A percentile compares a stretch with the other conserved stretches of the same genome.
Conservation (phyloP, 2,329 filamentous ascomycete genomes). For the Hirsutella minnesotensis region DNA sequence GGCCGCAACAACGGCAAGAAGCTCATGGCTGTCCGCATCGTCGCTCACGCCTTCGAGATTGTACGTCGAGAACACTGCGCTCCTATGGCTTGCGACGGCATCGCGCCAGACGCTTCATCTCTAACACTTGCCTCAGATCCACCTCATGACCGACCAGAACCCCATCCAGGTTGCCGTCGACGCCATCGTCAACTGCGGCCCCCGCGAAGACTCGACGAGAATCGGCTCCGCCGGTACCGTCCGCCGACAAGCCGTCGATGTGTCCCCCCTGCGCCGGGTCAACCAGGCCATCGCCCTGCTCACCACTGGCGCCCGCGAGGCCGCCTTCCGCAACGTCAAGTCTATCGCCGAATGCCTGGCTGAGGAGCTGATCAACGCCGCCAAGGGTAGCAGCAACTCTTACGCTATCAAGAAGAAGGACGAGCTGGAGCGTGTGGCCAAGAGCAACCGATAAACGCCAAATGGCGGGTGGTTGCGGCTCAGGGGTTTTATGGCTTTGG, state of each 20-base stretch:
- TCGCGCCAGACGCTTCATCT: not conserved
- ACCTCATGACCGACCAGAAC: constrained; percentile 99
- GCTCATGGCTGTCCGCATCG: constrained; percentile 99
- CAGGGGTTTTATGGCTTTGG: constrained; percentile 28
- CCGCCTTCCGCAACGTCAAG: constrained; percentile 99
- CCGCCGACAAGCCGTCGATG: constrained; percentile 99
- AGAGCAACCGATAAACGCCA: constrained; percentile 94
- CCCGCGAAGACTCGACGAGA: constrained; percentile 99
- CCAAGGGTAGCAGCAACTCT: constrained; percentile 99
- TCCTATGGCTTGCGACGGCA: not conserved
- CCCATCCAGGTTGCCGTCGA: constrained; percentile 99
- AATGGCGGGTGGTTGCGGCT: constrained; percentile 15
- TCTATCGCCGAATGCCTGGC: constrained; percentile 98
- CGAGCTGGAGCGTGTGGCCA: constrained; percentile 99
- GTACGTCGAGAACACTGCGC: constrained; percentile 41
- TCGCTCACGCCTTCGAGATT: constrained; percentile 98
- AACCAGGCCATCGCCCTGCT: constrained; percentile 99
- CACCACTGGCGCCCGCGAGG: constrained; percentile 97
- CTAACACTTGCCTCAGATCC: constrained; percentile 53
- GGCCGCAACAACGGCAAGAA: constrained; percentile 99
- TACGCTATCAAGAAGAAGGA: constrained; percentile 99
- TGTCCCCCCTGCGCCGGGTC: constrained; percentile 96
- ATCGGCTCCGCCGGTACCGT: constrained; percentile 99
- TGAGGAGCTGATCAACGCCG: constrained; percentile 99
- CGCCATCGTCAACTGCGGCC: constrained; percentile 99